Conservation (phyloP, 148 eudicot species). For the Rheum nobile region DNA sequence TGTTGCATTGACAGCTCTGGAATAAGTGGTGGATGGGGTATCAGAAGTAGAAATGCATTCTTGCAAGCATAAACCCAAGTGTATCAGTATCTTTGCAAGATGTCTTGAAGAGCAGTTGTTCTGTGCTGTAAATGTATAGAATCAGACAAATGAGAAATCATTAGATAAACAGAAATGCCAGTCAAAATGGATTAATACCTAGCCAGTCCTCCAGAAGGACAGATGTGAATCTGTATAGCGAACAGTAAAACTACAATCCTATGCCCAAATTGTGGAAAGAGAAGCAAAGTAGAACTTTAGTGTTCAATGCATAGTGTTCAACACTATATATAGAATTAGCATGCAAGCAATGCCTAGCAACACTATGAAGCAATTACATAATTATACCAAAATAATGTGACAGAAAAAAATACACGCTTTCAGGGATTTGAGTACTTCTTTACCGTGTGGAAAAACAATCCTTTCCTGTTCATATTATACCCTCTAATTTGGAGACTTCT, state of each 20-base stretch:
- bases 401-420: not conserved
- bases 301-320: not conserved
- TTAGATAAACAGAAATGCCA: not conserved
- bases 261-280: not conserved
- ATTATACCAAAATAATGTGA: not conserved
- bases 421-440: not conserved
- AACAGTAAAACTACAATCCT: not conserved
- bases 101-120: constrained; percentile 78
- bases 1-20: constrained; percentile 73
- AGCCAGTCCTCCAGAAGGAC: not conserved
- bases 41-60: constrained; percentile 50
- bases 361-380: not conserved
- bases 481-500: not conserved
- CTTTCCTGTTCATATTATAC: not conserved
- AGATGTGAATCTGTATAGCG: not conserved
- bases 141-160: constrained; percentile 1
- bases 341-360: not conserved
- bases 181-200: not conserved
- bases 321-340: no score
- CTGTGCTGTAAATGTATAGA: constrained; percentile 37
- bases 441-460: not conserved
- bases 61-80: constrained; percentile 79
- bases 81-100: constrained; percentile 75
- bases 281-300: not conserved
- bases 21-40: constrained; percentile 33